These are phyloP conservation scores for Mycena leptocephala DNA, from an alignment of 768 basidiomycete species.

Conservation along the genomic window DNA sequence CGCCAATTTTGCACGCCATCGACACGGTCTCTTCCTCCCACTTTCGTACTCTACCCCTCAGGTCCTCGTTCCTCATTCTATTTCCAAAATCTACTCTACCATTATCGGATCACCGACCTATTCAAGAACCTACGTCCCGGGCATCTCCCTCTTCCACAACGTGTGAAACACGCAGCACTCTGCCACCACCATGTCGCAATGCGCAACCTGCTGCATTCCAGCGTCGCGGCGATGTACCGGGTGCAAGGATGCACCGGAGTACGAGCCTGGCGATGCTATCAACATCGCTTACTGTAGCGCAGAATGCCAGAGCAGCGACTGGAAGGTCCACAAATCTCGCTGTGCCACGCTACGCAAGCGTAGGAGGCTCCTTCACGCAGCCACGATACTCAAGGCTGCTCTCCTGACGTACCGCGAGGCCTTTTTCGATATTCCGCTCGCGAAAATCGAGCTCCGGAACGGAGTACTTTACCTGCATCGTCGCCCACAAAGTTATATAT, in stretches of 20 bases:
- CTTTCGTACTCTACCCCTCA: too few relatives aligned
- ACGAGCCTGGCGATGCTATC: not conserved
- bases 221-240: slow-evolving; percentile 7
- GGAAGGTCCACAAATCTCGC: slow-evolving; percentile 1
- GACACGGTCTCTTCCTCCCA: too few relatives aligned
- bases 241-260: slow-evolving; percentile 18
- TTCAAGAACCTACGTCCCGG: too few relatives aligned
- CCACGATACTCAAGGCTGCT: slow-evolving; percentile 1
- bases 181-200: slow-evolving; percentile 6
- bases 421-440: slow-evolving; percentile 4
- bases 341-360: not conserved
- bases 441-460: not conserved
- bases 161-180: not conserved
- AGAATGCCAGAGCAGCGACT: slow-evolving; percentile 9
- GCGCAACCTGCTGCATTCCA: not conserved
- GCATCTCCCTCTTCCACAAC: too few relatives aligned
- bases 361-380: not conserved
- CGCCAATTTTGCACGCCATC: too few relatives aligned
- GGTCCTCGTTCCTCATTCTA: too few relatives aligned
- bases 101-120: too few relatives aligned
- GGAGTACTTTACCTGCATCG: slow-evolving; percentile 8
- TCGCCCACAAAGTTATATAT: not conserved
- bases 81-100: too few relatives aligned
- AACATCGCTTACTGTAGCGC: not conserved
- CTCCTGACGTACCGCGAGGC: slow-evolving; percentile 11